Conservation (phyloP, 2,329 filamentous ascomycete species). For the Talaromyces sp. region DNA sequence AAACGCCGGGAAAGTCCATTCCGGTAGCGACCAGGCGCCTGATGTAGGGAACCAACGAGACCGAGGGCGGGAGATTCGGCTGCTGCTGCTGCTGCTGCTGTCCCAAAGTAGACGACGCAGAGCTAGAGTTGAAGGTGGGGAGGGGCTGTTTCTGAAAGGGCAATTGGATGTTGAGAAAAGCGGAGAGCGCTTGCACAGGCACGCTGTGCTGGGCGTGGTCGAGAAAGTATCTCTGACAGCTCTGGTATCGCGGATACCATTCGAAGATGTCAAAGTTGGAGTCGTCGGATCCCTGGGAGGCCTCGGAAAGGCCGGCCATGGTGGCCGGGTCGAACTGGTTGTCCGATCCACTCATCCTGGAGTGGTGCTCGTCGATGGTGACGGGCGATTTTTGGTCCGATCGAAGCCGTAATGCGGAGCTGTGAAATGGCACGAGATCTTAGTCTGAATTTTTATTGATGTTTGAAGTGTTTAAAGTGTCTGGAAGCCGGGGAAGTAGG, state of each 20-base stretch:
- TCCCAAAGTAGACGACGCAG: constrained; percentile 31
- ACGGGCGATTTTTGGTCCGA: background rate
- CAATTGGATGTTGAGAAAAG: constrained; percentile 85
- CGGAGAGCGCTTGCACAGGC: constrained; percentile 80
- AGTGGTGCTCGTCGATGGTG: constrained; percentile 6
- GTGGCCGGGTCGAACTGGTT: constrained; percentile 33
- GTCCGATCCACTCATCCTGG: constrained; percentile 25
- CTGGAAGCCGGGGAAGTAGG: background rate
- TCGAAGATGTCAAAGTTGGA: constrained; percentile 66
- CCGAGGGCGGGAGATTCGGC: constrained; percentile 35
- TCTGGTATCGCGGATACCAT: constrained; percentile 89
- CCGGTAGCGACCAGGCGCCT: constrained; percentile 86
- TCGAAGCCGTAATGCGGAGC: background rate
- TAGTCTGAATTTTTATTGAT: background rate
- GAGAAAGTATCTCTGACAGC: constrained; percentile 85
- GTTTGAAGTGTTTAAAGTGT: background rate
- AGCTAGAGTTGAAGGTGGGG: constrained; percentile 43
- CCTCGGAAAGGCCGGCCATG: constrained; percentile 33
- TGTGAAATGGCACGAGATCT: background rate
- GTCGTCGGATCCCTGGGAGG: constrained; percentile 34
- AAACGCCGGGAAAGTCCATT: constrained; percentile 78
- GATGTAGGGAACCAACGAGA: constrained; percentile 83
- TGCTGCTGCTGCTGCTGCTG: constrained; percentile 34
- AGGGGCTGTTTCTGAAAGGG: constrained; percentile 69
- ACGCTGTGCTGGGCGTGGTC: constrained; percentile 82